Conservation (phyloP, 495 filamentous ascomycete species). For the Penicillium simplicissimum region DNA sequence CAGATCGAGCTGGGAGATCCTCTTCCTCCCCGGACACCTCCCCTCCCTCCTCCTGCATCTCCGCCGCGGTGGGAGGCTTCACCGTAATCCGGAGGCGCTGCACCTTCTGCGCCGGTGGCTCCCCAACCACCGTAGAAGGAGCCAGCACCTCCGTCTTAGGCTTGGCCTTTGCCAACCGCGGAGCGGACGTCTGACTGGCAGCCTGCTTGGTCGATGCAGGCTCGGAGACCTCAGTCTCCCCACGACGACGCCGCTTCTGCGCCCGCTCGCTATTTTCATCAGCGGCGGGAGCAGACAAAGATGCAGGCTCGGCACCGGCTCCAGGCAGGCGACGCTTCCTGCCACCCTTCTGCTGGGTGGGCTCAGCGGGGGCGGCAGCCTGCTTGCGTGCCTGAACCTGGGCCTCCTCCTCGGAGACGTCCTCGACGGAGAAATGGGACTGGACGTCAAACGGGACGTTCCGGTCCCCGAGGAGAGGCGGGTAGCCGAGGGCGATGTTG, state of each 20-base stretch:
- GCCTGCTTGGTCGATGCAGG: conserved; percentile 1
- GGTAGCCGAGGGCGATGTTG: conserved; percentile 40
- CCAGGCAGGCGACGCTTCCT: conserved; percentile 1
- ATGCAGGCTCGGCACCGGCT: not conserved
- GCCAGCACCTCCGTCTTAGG: conserved; percentile 5
- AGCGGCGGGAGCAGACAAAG: not conserved
- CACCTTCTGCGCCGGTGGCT: conserved; percentile 14
- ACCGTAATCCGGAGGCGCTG: conserved; percentile 21
- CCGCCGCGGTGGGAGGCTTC: conserved; percentile 14
- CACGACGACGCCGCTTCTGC: conserved; percentile 1
- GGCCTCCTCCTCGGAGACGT: conserved; percentile 20
- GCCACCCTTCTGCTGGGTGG: conserved; percentile 13
- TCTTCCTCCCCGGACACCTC: not conserved
- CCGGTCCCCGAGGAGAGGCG: conserved; percentile 42
- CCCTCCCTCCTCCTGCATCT: not conserved
- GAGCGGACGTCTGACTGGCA: not conserved
- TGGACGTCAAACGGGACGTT: conserved; percentile 31
- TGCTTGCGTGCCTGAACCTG: conserved; percentile 1
- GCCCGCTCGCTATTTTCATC: not conserved
- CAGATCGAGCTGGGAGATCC: not conserved
- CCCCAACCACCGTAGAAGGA: not conserved
- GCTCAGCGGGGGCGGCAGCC: conserved; percentile 6
- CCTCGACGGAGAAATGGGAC: conserved; percentile 16
- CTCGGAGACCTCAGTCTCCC: not conserved
- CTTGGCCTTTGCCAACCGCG: conserved; percentile 8